These are phyloP conservation scores for Tolypocladium inflatum DNA, from an alignment of 2,329 filamentous ascomycete species.

Conservation along the genomic window DNA sequence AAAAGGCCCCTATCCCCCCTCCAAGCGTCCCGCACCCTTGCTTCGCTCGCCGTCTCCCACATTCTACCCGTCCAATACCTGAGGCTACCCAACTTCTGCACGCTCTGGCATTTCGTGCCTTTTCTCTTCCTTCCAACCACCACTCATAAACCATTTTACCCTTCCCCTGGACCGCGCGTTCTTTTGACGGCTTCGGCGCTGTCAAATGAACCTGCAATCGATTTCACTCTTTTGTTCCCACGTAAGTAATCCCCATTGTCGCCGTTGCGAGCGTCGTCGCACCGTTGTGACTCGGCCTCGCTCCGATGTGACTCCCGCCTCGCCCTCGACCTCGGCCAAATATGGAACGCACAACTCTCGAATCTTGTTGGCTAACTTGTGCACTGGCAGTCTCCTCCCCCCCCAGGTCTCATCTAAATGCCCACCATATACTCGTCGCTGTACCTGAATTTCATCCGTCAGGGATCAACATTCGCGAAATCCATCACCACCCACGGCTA, in stretches of 20 bases:
- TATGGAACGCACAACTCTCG: not conserved
- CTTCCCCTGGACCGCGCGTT: constrained; percentile 57
- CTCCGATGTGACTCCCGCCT: not conserved
- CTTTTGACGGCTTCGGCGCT: constrained; percentile 76
- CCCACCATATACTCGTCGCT: constrained; percentile 59
- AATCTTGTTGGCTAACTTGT: not conserved
- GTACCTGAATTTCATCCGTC: constrained; percentile 81
- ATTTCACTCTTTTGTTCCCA: constrained; percentile 48
- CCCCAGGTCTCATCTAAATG: constrained; percentile 79
- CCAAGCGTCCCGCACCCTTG: not conserved
- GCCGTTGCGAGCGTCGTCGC: not conserved
- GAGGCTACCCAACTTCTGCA: constrained; percentile 1
- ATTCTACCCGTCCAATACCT: constrained; percentile 2
- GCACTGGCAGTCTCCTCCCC: constrained; percentile 39
- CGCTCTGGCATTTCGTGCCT: constrained; percentile 2
- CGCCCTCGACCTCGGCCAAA: not conserved
- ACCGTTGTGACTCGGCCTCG: not conserved
- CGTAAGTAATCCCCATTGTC: constrained; percentile 39
- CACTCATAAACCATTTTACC: constrained; percentile 10
- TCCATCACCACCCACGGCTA: constrained; percentile 96
- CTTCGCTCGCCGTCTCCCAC: constrained; percentile 1
- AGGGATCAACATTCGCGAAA: constrained; percentile 78
- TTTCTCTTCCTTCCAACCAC: constrained; percentile 4
- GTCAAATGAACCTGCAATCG: constrained; percentile 98
- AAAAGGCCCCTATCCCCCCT: not conserved